These are phyloP conservation scores for Blakeslea trispora DNA, from an alignment of 371 early-diverging fungal species.

Conservation along the genomic window DNA sequence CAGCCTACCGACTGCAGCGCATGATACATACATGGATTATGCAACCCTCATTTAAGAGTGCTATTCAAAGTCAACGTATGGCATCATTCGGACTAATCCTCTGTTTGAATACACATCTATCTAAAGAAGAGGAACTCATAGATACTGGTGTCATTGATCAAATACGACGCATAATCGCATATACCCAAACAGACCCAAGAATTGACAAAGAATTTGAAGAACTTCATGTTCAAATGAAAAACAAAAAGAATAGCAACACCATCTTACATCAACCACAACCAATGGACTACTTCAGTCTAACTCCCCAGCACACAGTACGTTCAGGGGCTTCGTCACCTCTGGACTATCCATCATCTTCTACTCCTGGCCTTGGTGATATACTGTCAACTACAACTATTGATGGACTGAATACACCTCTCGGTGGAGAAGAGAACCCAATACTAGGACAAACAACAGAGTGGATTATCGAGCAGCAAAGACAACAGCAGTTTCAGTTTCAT, in stretches of 20 bases:
- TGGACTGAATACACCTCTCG: slow-evolving; percentile 13
- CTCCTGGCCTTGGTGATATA: slow-evolving; percentile 19
- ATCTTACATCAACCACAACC: slow-evolving; percentile 9
- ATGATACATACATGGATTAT: slow-evolving; percentile 22
- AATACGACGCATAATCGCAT: slow-evolving; percentile 13
- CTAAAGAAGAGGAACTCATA: slow-evolving; percentile 13
- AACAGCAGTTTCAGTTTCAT: slow-evolving; percentile 13
- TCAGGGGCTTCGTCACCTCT: slow-evolving; percentile 14
- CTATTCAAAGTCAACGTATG: slow-evolving; percentile 24
- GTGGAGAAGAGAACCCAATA: slow-evolving; percentile 8
- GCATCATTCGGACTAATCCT: slow-evolving; percentile 21
- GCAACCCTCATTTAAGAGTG: slow-evolving; percentile 10
- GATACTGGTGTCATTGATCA: slow-evolving; percentile 15
- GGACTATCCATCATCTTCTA: slow-evolving; percentile 6
- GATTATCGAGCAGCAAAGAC: slow-evolving; percentile 18
- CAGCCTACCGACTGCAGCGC: slow-evolving; percentile 21
- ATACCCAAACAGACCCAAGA: slow-evolving; percentile 10
- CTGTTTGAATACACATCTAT: slow-evolving; percentile 18
- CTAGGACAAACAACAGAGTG: slow-evolving; percentile 6
- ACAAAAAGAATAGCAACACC: neutral
- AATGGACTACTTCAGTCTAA: slow-evolving; percentile 20
- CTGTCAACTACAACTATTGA: slow-evolving; percentile 19
- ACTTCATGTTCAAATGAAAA: slow-evolving; percentile 1
- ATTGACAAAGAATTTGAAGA: slow-evolving; percentile 16
- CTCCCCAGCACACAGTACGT: slow-evolving; percentile 10